These are phyloP conservation scores for Biscogniauxia marginata DNA, from an alignment of 2,329 filamentous ascomycete genomes.

Conservation along the genomic window DNA sequence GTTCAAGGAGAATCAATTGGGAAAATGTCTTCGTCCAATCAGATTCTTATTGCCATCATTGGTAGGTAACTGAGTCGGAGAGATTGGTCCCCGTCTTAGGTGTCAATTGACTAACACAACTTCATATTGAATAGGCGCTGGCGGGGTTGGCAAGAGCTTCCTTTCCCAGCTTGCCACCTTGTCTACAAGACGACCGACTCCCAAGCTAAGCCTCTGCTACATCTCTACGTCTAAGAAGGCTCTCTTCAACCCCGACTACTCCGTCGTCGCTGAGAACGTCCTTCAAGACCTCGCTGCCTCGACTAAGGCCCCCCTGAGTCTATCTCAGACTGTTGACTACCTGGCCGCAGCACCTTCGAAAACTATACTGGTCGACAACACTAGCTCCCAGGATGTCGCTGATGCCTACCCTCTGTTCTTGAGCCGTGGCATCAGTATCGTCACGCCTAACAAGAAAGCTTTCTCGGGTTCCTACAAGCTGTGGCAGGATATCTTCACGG, in stretches of 20 bases:
- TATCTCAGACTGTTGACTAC: conserved; percentile 72
- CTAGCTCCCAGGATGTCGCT: conserved; percentile 83
- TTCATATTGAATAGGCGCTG: conserved; percentile 62
- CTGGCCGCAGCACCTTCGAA: conserved; percentile 75
- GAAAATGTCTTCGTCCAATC: conserved; percentile 44
- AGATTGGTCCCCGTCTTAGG: too few relatives aligned
- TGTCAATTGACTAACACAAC: conserved; percentile 15
- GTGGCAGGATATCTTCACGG: conserved; percentile 83
- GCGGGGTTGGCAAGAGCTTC: conserved; percentile 91
- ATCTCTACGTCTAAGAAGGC: conserved; percentile 84
- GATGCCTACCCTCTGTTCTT: conserved; percentile 80
- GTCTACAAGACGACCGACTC: conserved; percentile 62
- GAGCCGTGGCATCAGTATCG: conserved; percentile 78
- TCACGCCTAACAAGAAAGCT: conserved; percentile 98
- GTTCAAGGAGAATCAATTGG: conserved; percentile 7
- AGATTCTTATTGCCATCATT: conserved; percentile 54
- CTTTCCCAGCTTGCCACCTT: conserved; percentile 75
- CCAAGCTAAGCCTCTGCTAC: conserved; percentile 76
- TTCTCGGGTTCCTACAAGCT: conserved; percentile 80
- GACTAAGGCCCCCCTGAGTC: conserved; percentile 61
- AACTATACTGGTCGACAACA: conserved; percentile 90
- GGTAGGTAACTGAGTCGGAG: conserved; percentile 19
- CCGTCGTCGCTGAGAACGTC: conserved; percentile 59
- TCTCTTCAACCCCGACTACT: conserved; percentile 72
- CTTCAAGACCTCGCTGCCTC: conserved; percentile 65